phyloP scores from a whole-genome alignment of 805 yeast genomes.

The Phaffomyces opuntiae region DNA sequence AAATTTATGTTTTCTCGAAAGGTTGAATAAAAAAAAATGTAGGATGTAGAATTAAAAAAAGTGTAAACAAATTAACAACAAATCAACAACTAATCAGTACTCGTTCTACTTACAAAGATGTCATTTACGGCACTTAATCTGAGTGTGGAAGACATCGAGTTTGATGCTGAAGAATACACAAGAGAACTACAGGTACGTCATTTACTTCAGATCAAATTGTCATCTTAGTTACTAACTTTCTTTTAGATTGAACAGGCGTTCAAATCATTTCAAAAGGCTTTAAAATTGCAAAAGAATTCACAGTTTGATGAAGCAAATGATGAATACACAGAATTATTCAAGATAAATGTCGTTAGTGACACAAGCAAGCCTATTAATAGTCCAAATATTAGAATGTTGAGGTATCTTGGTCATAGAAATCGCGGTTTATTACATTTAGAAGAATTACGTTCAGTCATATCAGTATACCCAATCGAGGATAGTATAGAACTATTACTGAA shows the following conservation, averaged over 20 bases:
- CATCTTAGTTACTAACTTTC: too few relatives aligned
- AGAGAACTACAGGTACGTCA: slow-evolving; percentile 69
- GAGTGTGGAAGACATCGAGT: slow-evolving; percentile 57
- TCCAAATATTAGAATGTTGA: slow-evolving; percentile 64
- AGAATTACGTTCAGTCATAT: slow-evolving; percentile 21
- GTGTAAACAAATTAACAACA: slow-evolving; percentile 4
- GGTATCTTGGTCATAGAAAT: slow-evolving; percentile 76
- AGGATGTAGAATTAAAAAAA: not conserved
- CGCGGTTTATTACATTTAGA: slow-evolving; percentile 64
- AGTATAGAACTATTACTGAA: slow-evolving; percentile 15
- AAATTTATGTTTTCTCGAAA: not conserved
- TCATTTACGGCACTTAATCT: slow-evolving; percentile 75
- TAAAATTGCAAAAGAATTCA: slow-evolving; percentile 48
- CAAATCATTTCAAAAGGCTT: slow-evolving; percentile 64
- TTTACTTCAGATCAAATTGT: too few relatives aligned
- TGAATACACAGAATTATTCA: slow-evolving; percentile 56
- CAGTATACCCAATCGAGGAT: slow-evolving; percentile 4
- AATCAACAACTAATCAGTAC: not conserved
- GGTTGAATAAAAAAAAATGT: not conserved
- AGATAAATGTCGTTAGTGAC: slow-evolving; percentile 55
- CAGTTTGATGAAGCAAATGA: slow-evolving; percentile 42
- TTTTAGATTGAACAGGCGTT: slow-evolving; percentile 63
- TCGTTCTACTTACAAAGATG: slow-evolving; percentile 25
- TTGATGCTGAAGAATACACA: slow-evolving; percentile 83
- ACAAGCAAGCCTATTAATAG: slow-evolving; percentile 38